These are phyloP conservation scores for Metarhizium rileyi DNA, from an alignment of 2,329 filamentous ascomycete species.

Conservation along the genomic window DNA sequence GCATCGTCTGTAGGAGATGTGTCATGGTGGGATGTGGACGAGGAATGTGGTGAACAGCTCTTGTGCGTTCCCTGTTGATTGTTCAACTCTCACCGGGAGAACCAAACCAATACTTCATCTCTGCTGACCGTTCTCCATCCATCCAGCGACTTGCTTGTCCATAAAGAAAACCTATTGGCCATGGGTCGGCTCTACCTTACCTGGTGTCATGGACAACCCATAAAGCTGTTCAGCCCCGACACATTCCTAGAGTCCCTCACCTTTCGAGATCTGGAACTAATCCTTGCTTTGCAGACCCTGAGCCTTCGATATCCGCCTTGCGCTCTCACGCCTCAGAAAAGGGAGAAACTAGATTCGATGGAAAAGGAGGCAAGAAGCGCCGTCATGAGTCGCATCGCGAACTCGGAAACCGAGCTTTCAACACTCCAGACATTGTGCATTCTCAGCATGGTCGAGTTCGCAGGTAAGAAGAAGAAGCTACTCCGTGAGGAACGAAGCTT, in stretches of 20 bases:
- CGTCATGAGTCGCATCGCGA: conserved; percentile 22
- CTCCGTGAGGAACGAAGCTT: background rate
- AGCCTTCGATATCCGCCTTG: conserved; percentile 29
- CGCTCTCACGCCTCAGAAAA: conserved; percentile 8
- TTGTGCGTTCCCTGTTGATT: background rate
- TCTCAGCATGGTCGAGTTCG: conserved; percentile 26
- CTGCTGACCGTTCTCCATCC: background rate
- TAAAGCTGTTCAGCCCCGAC: conserved; percentile 34
- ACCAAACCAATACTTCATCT: too few species aligned
- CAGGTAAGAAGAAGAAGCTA: conserved; percentile 15
- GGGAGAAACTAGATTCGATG: conserved; percentile 6
- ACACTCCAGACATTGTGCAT: conserved; percentile 29
- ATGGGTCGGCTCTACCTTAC: conserved; percentile 29
- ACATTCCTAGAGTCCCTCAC: conserved; percentile 29
- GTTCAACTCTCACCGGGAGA: background rate
- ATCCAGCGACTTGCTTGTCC: background rate
- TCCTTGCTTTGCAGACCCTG: conserved; percentile 28
- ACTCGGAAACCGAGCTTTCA: conserved; percentile 26
- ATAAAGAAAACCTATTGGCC: conserved; percentile 6
- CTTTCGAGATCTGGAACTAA: conserved; percentile 25
- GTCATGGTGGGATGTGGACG: conserved; percentile 5
- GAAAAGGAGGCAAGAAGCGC: conserved; percentile 13
- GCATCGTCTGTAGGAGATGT: conserved; percentile 5
- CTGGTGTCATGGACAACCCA: conserved; percentile 40
- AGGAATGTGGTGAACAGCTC: background rate